Percentiles rank a stretch among this genome's conserved stretches.
These are phyloP conservation scores for Scheffersomyces amazonensis DNA, from an alignment of 805 yeast genomes.

Conservation along the genomic window DNA sequence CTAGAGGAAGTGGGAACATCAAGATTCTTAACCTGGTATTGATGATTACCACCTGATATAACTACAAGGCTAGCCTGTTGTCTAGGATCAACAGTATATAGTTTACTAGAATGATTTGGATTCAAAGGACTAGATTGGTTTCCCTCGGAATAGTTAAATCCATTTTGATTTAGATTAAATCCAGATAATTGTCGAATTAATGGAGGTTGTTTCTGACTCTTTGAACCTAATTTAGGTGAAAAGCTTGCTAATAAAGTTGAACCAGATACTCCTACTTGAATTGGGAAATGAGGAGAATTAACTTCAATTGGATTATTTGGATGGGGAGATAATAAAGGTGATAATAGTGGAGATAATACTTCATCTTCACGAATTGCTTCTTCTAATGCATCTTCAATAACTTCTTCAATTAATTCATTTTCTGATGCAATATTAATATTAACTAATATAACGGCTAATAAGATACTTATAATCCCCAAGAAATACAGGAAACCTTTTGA, in stretches of 20 bases:
- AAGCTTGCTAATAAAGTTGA: constrained; percentile 1
- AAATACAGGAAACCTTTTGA: constrained; percentile 29
- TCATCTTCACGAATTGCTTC: constrained; percentile 48
- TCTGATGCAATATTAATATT: constrained; percentile 42
- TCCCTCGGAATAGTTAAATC: no score
- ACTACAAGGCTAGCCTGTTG: constrained; percentile 10
- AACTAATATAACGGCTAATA: constrained; percentile 45
- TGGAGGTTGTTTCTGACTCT: not conserved
- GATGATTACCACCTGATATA: constrained; percentile 17
- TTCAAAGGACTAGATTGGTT: constrained; percentile 4
- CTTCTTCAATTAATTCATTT: constrained; percentile 42
- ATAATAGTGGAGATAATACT: constrained; percentile 42
- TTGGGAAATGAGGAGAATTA: constrained; percentile 9
- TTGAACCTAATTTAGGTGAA: constrained; percentile 12
- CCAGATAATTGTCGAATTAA: constrained; percentile 9
- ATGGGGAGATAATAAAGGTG: constrained; percentile 35
- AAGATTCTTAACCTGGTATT: constrained; percentile 14
- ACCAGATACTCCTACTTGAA: constrained; percentile 11
- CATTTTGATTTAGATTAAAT: constrained; percentile 12
- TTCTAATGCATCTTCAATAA: constrained; percentile 46
- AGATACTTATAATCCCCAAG: constrained; percentile 46
- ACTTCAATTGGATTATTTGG: not conserved
- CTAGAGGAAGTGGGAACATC: not conserved
- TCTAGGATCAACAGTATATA: constrained; percentile 5
- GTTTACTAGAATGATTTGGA: constrained; percentile 7